Conservation (phyloP, 805 yeast genomes). For the Starmerella stigmatis region DNA sequence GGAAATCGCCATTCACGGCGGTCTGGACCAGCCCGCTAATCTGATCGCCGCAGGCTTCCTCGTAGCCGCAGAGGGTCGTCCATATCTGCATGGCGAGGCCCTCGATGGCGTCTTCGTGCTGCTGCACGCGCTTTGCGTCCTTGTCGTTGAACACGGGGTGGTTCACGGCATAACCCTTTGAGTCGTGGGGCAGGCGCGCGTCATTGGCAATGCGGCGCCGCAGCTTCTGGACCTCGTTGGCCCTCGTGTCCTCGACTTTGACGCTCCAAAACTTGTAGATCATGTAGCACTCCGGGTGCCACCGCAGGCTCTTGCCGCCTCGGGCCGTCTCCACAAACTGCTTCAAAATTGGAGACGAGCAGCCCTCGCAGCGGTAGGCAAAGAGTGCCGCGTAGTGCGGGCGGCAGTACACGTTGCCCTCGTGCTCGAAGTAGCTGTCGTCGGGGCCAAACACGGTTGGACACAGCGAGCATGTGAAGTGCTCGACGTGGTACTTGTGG, state of each 20-base stretch:
- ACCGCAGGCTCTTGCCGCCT: conserved; percentile 85
- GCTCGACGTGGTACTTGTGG: conserved; percentile 85
- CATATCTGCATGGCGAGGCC: conserved; percentile 55
- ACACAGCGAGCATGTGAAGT: conserved; percentile 85
- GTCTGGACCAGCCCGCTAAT: conserved; percentile 83
- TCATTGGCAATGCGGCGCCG: conserved; percentile 9
- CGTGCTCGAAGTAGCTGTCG: conserved; percentile 85
- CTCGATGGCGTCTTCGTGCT: conserved; percentile 56
- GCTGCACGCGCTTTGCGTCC: conserved; percentile 16
- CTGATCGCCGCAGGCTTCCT: conserved; percentile 79
- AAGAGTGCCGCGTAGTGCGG: conserved; percentile 78
- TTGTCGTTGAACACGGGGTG: conserved; percentile 8
- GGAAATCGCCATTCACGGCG: conserved; percentile 64
- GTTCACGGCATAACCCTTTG: neutral
- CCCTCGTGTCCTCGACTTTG: conserved; percentile 40
- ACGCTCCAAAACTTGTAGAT: conserved; percentile 96
- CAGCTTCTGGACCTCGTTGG: conserved; percentile 8
- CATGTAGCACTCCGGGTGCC: conserved; percentile 99
- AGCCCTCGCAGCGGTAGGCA: conserved; percentile 89
- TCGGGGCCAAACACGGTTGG: conserved; percentile 77
- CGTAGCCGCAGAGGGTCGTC: conserved; percentile 78
- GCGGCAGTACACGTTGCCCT: conserved; percentile 75
- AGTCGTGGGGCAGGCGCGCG: neutral
- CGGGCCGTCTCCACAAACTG: conserved; percentile 87
- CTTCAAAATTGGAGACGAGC: conserved; percentile 79